Evolutionary conservation across 352 stramenopile genomes (phyloP).

Genomic region (Vaucheria bursata): DNA sequence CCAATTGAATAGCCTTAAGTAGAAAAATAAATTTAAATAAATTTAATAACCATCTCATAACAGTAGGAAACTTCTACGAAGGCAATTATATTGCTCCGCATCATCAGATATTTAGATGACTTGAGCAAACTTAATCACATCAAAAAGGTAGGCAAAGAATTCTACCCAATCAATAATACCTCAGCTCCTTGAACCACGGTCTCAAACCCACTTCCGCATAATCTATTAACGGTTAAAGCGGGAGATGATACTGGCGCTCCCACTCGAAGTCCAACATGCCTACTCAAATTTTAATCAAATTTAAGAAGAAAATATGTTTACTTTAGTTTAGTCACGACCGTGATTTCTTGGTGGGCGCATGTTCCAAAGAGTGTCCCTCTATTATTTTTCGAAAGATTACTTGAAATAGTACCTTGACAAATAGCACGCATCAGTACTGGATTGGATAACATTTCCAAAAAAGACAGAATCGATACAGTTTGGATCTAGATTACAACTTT

Average conservation of each 20-base stretch:
- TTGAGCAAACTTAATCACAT: too few relatives aligned
- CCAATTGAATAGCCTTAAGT: slow-evolving; percentile 53
- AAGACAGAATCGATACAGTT: slow-evolving; percentile 77
- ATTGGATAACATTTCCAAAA: slow-evolving; percentile 92
- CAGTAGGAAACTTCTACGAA: too few relatives aligned
- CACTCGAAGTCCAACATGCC: slow-evolving; percentile 84
- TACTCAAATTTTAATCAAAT: slow-evolving; percentile 19
- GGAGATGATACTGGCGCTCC: slow-evolving; percentile 75
- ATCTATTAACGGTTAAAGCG: slow-evolving; percentile 89
- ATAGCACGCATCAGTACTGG: slow-evolving; percentile 81
- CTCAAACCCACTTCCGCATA: slow-evolving; percentile 94
- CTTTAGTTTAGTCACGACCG: too few relatives aligned
- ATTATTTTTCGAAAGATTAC: too few relatives aligned
- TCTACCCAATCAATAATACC: too few relatives aligned
- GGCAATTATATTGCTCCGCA: too few relatives aligned
- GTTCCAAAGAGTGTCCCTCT: too few relatives aligned
- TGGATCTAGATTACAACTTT: slow-evolving; percentile 61
- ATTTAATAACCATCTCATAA: too few relatives aligned
- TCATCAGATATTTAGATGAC: too few relatives aligned
- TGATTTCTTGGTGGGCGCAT: too few relatives aligned
- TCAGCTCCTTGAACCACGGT: slow-evolving; percentile 76
- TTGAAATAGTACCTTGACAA: too few relatives aligned
- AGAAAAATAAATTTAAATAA: background rate
- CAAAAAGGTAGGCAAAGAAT: too few relatives aligned
- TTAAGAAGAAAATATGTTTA: background rate